A percentile compares a stretch with the other conserved stretches of the same genome.
These are phyloP conservation scores for Allantophomopsis lycopodina DNA, from an alignment of 2,329 filamentous ascomycete genomes.

Conservation along the genomic window DNA sequence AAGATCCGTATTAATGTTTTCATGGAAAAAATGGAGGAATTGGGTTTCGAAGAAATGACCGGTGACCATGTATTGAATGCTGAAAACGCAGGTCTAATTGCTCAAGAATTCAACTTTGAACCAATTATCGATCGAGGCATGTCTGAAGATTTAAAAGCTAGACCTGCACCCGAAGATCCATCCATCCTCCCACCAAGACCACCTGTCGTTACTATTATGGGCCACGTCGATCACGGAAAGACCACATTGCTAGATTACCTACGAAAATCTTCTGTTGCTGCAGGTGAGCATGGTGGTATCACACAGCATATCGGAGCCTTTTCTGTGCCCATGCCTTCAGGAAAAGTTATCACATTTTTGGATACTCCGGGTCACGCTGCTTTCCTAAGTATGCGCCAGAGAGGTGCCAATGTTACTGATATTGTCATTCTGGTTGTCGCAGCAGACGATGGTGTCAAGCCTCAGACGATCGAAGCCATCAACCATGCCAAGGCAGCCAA, in stretches of 20 bases:
- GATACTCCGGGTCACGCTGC: conserved; percentile 95
- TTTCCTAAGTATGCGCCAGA: conserved; percentile 89
- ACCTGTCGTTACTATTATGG: conserved; percentile 98
- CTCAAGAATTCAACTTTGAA: conserved; percentile 86
- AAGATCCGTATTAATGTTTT: conserved; percentile 61
- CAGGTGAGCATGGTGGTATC: conserved; percentile 88
- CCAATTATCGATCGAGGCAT: conserved; percentile 60
- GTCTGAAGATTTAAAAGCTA: conserved; percentile 55
- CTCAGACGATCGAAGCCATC: conserved; percentile 89
- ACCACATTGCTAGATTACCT: conserved; percentile 91
- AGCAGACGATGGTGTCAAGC: conserved; percentile 94
- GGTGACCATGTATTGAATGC: conserved; percentile 79
- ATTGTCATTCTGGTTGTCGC: conserved; percentile 94
- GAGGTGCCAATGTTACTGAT: conserved; percentile 90
- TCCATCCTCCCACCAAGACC: conserved; percentile 60
- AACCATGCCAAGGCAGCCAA: conserved; percentile 80
- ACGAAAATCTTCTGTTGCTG: conserved; percentile 82
- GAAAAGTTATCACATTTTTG: conserved; percentile 88
- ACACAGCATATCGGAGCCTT: conserved; percentile 98
- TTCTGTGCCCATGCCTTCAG: conserved; percentile 73
- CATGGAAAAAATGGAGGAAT: conserved; percentile 59
- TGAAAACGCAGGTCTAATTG: conserved; percentile 81
- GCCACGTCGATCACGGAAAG: conserved; percentile 96
- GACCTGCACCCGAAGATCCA: conserved; percentile 54
- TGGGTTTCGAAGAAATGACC: conserved; percentile 80